Conservation (phyloP, 805 yeast species). For the Saccharomycopsis babjevae region DNA sequence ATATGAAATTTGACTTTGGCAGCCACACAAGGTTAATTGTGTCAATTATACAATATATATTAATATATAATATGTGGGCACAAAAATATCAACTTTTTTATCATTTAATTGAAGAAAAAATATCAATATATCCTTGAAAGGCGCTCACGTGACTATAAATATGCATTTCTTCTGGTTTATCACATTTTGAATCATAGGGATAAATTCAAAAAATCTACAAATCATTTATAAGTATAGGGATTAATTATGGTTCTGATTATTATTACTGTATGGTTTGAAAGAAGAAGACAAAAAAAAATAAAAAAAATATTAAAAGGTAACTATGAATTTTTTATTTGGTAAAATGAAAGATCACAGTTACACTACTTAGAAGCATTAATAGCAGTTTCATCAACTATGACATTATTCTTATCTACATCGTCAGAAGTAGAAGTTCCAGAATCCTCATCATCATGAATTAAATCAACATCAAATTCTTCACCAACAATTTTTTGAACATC, state of each 20-base stretch:
- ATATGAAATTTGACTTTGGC: not conserved
- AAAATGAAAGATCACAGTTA: not conserved
- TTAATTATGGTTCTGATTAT: too few relatives aligned
- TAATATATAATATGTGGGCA: too few relatives aligned
- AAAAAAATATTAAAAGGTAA: not conserved
- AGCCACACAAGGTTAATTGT: not conserved
- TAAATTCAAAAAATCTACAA: too few relatives aligned
- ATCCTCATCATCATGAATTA: slow-evolving; percentile 5
- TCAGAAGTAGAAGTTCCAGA: not conserved
- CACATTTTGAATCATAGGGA: too few relatives aligned
- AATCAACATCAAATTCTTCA: slow-evolving; percentile 36
- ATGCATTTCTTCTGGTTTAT: too few relatives aligned
- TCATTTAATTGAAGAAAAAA: too few relatives aligned
- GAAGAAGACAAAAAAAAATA: not conserved
- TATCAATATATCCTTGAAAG: too few relatives aligned
- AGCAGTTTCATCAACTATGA: not conserved
- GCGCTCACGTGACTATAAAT: too few relatives aligned
- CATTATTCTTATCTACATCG: not conserved
- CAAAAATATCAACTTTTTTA: too few relatives aligned
- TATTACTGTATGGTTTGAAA: too few relatives aligned
- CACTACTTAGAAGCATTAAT: not conserved
- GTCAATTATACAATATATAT: not conserved
- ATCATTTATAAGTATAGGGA: too few relatives aligned
- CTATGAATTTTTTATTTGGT: too few relatives aligned
- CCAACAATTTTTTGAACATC: slow-evolving; percentile 55